Conservation (phyloP, 2,329 filamentous ascomycete genomes). For the Monosporascus sp. region DNA sequence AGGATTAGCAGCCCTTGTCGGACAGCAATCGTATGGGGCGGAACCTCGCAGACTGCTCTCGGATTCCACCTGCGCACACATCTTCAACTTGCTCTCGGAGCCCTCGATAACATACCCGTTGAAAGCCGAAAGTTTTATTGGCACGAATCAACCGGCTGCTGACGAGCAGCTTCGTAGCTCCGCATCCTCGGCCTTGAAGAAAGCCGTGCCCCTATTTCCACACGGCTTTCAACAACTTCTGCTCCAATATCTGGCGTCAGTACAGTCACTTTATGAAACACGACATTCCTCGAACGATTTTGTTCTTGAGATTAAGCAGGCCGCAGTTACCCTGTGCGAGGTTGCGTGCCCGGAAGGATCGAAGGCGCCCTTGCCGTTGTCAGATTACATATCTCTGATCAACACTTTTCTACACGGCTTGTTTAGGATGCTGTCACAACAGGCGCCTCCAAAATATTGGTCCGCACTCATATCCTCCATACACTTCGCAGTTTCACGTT, state of each 20-base stretch:
- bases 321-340: constrained; percentile 41
- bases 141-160: constrained; percentile 4
- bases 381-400: constrained; percentile 36
- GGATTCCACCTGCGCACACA: constrained; percentile 18
- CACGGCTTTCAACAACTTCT: constrained; percentile 25
- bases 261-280: constrained; percentile 18
- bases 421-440: constrained; percentile 15
- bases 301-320: constrained; percentile 22
- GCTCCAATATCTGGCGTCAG: constrained; percentile 17
- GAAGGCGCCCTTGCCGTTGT: constrained; percentile 21
- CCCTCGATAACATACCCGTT: constrained; percentile 20
- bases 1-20: constrained; percentile 21
- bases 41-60: constrained; percentile 18
- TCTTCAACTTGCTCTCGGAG: constrained; percentile 19
- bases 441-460: constrained; percentile 15
- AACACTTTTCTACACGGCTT: constrained; percentile 25
- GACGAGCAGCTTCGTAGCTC: constrained; percentile 18
- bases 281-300: constrained; percentile 9
- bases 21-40: constrained; percentile 16
- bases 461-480: constrained; percentile 24
- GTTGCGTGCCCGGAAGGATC: constrained; percentile 42
- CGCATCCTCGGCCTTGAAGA: constrained; percentile 18
- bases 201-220: constrained; percentile 21
- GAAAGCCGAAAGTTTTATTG: constrained; percentile 11
- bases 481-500: constrained; percentile 14